A percentile compares a stretch with the other conserved stretches of the same genome.
These are phyloP conservation scores for Mortierella alpina DNA, from an alignment of 192 early-diverging fungal genomes.

Conservation along the genomic window DNA sequence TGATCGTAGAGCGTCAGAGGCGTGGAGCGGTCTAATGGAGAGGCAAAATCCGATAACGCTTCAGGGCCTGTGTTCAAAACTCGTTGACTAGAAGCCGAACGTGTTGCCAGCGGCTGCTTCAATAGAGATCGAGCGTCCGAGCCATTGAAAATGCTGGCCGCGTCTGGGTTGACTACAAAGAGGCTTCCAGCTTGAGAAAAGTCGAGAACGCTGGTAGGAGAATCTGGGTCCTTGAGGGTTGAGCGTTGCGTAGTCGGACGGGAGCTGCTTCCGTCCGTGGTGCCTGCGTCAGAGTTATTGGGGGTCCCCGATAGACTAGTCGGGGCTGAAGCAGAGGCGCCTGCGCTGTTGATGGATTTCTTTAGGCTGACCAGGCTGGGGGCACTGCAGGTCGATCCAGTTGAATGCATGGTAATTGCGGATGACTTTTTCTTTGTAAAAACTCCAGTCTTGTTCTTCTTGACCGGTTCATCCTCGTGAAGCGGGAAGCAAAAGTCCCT, in stretches of 20 bases:
- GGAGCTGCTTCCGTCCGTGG: neutral
- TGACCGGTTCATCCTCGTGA: constrained; percentile 40
- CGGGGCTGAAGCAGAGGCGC: neutral
- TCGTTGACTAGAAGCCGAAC: neutral
- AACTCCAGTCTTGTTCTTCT: constrained; percentile 44
- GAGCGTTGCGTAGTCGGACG: constrained; percentile 22
- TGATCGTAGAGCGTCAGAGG: constrained; percentile 16
- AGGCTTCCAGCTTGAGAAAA: constrained; percentile 49
- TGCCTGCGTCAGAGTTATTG: neutral
- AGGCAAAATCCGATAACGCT: neutral
- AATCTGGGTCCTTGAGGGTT: constrained; percentile 37
- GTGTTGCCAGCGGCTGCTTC: neutral
- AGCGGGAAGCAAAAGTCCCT: constrained; percentile 37
- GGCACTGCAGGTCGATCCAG: neutral
- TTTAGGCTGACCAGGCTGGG: neutral
- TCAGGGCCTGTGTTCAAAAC: neutral
- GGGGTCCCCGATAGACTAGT: neutral
- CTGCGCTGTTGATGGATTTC: constrained; percentile 4
- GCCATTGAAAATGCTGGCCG: neutral
- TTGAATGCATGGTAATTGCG: neutral
- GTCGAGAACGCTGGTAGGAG: constrained; percentile 41
- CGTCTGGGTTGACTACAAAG: constrained; percentile 52
- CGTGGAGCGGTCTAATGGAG: constrained; percentile 18
- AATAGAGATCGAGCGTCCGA: neutral
- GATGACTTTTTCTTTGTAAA: constrained; percentile 37